Percentiles rank a stretch among this genome's conserved stretches.
phyloP scores from a whole-genome alignment of 2,329 filamentous ascomycete species.

The Fusarium metavorans region DNA sequence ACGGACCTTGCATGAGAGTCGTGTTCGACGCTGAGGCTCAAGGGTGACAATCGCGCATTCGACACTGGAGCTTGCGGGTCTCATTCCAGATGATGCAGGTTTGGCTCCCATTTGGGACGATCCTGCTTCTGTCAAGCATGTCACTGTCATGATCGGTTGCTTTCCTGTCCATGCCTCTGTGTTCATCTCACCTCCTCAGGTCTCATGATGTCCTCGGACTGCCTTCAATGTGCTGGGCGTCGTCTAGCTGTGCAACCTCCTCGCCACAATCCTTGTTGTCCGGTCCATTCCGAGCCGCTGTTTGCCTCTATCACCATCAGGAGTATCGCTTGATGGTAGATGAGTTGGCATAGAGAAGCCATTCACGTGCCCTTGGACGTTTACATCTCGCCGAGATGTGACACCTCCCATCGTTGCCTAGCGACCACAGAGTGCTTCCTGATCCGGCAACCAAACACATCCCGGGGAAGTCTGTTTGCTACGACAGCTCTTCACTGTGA shows the following conservation, averaged over 20 bases:
- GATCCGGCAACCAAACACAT: conserved; percentile 7
- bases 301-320: neutral
- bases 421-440: conserved; percentile 7
- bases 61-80: neutral
- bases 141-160: neutral
- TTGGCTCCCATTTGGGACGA: neutral
- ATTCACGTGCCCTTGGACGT: neutral
- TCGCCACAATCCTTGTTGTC: neutral
- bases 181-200: neutral
- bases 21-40: neutral
- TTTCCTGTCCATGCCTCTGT: neutral
- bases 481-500: neutral
- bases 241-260: neutral
- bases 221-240: neutral
- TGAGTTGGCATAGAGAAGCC: neutral
- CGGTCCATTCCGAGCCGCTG: too few relatives aligned
- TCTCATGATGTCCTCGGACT: neutral
- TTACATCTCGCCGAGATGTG: conserved; percentile 1
- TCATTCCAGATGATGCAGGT: neutral
- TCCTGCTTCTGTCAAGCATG: neutral
- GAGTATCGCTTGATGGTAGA: neutral
- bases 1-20: too few relatives aligned
- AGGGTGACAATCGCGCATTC: neutral
- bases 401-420: conserved; percentile 19
- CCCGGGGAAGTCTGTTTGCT: neutral